Evolutionary conservation across 2,329 filamentous ascomycete genomes (phyloP), one percentile per base, ranked within the genome.

Genomic region (Zasmidium angulare): DNA sequence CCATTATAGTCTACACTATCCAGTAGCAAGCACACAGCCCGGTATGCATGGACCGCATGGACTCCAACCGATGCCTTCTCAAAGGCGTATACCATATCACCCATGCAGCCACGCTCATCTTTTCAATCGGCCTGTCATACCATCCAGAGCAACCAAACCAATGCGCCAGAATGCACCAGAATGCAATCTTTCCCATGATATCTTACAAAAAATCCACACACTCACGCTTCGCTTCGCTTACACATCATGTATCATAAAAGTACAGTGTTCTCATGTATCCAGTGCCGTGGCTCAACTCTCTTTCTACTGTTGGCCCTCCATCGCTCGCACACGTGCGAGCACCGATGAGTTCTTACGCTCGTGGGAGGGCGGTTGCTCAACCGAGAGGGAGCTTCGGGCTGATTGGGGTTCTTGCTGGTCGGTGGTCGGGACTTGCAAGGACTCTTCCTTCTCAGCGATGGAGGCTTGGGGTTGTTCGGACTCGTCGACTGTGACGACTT

Each of bases 301-400:
- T 43, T 43, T 10, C 14, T 43, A 17, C 14, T 43, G 36, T 43
- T 43, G 36, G 36, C 14, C 14, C 53, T 68, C 66, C 66, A 68
- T 68, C 14, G 64, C 66, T 40, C 64, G 53, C 9, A 68, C 64
- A 29, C 63, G 51, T 21, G 59, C 66, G 12, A 65, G 48, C 12
- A 68, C 64, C 9, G 66, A 65, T 22, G 64, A 66, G 46, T 31
- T 55, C 51, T 64, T 66, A 22, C 64, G 59, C 43, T 64, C 60
- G 46, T 64, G 54, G 20, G 26, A 29, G 6, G 57, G 20, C 3
- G 53, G 40, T 31, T 56, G 52, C 7, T 60, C 59, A 17, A 61
- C 57, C 19, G 58, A 57, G 12, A 58, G 24, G 6, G 63, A 64
- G 24, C 22, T 51, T 20, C 58, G 52, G 29, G 55, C 12, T 24